These are phyloP conservation scores for Agarophyton chilense DNA, from an alignment of 23 red algal species.

Conservation along the genomic window DNA sequence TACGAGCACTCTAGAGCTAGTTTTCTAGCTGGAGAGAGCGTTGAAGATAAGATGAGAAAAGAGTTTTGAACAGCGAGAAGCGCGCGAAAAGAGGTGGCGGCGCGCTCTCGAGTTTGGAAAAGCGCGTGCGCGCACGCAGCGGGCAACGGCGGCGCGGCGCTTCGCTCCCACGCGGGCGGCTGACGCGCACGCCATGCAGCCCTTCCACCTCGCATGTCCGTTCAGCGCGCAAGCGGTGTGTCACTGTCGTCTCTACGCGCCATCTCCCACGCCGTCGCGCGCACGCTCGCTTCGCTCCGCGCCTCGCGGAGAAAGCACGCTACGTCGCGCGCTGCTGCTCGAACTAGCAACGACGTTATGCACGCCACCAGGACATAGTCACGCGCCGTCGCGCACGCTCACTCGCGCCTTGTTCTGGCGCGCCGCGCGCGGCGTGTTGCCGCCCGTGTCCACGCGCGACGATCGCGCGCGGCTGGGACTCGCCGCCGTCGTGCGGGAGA, in stretches of 20 bases:
- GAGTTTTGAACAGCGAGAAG: no score
- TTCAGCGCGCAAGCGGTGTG: constrained; percentile 53
- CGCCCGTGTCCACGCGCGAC: background rate
- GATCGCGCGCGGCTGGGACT: background rate
- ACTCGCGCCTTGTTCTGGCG: constrained; percentile 24
- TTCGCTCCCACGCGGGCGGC: no score
- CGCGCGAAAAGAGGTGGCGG: no score
- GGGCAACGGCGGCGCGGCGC: background rate
- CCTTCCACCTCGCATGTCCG: constrained; percentile 68
- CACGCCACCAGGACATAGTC: background rate
- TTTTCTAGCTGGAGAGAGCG: no score
- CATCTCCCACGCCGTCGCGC: background rate
- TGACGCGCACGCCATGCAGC: no score
- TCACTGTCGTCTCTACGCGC: constrained; percentile 33
- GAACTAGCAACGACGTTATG: background rate
- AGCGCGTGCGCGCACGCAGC: background rate
- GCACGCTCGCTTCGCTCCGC: background rate
- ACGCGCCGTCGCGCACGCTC: constrained; percentile 23
- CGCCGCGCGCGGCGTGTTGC: constrained; percentile 5
- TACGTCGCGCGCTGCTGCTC: constrained; percentile 51
- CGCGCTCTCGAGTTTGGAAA: background rate
- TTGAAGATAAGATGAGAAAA: no score
- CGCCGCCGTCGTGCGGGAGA: no score
- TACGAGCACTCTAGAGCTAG: no score
- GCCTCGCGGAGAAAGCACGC: constrained; percentile 12